A percentile compares a stretch with the other conserved stretches of the same genome.
These are phyloP conservation scores for Aureobasidium mangrovei DNA, from an alignment of 2,329 filamentous ascomycete species.

Conservation along the genomic window DNA sequence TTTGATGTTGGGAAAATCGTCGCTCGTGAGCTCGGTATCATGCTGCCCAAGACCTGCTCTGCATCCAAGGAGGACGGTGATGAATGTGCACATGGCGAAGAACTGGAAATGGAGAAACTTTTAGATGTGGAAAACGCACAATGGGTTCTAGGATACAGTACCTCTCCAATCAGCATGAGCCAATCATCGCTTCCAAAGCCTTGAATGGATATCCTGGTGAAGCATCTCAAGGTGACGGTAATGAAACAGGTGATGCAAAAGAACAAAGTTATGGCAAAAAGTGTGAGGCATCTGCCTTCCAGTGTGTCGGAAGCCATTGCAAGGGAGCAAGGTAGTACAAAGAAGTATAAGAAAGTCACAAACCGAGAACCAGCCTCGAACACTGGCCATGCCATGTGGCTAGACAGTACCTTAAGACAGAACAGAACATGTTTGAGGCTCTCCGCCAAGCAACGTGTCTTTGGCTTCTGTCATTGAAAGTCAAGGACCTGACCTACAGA, in stretches of 20 bases:
- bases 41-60: slow-evolving; percentile 13
- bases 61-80: slow-evolving; percentile 4
- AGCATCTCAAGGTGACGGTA: slow-evolving; percentile 6
- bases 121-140: neutral
- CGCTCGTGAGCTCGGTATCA: slow-evolving; percentile 2
- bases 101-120: neutral
- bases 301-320: neutral
- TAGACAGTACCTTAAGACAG: neutral
- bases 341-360: neutral
- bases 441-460: neutral
- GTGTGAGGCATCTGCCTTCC: neutral
- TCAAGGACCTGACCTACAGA: neutral
- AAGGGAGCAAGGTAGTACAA: neutral
- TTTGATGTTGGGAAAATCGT: slow-evolving; percentile 3
- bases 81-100: slow-evolving; percentile 5
- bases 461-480: neutral
- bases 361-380: neutral
- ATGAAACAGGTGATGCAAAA: slow-evolving; percentile 5
- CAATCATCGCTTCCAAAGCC: slow-evolving; percentile 11
- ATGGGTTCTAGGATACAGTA: neutral
- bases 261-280: neutral
- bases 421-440: neutral
- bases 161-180: slow-evolving; percentile 11
- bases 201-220: slow-evolving; percentile 1
- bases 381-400: neutral